These are phyloP conservation scores for Fereydounia khargensis DNA, from an alignment of 1,284 basidiomycete species.

Conservation along the genomic window DNA sequence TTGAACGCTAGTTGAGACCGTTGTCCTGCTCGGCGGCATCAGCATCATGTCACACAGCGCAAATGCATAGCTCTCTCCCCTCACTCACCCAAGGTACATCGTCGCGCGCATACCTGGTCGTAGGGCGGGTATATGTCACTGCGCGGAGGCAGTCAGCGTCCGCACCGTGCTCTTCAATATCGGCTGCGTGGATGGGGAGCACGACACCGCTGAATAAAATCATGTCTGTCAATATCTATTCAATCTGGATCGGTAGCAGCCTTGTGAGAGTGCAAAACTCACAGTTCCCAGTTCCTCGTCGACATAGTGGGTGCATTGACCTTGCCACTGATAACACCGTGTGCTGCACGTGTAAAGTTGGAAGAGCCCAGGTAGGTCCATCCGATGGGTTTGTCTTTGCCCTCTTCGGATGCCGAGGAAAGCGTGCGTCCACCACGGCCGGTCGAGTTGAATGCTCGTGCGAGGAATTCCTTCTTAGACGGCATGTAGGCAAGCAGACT, in stretches of 20 bases:
- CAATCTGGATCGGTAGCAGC: neutral
- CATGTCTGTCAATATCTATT: neutral
- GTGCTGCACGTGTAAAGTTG: constrained; percentile 54
- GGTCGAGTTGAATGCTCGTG: neutral
- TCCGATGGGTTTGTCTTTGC: constrained; percentile 12
- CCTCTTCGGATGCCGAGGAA: neutral
- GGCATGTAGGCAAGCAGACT: constrained; percentile 30
- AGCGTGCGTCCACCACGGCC: too few species aligned
- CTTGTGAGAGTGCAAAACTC: constrained; percentile 1
- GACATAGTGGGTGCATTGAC: constrained; percentile 15
- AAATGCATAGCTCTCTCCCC: too few species aligned
- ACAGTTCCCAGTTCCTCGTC: constrained; percentile 49
- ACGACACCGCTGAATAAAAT: constrained; percentile 25
- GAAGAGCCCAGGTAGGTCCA: constrained; percentile 49
- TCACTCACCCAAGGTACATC: constrained; percentile 48
- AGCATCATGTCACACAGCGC: too few species aligned
- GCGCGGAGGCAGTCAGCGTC: constrained; percentile 19
- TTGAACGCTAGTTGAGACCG: too few species aligned
- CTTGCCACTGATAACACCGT: constrained; percentile 45
- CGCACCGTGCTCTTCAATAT: constrained; percentile 19
- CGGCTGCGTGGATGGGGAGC: constrained; percentile 29
- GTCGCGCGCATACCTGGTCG: constrained; percentile 11
- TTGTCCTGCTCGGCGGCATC: too few species aligned
- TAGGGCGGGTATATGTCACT: constrained; percentile 35
- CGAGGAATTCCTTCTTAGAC: constrained; percentile 6